phyloP scores from a whole-genome alignment of 139 green algal species.

The Raphidocelis subcapitata region DNA sequence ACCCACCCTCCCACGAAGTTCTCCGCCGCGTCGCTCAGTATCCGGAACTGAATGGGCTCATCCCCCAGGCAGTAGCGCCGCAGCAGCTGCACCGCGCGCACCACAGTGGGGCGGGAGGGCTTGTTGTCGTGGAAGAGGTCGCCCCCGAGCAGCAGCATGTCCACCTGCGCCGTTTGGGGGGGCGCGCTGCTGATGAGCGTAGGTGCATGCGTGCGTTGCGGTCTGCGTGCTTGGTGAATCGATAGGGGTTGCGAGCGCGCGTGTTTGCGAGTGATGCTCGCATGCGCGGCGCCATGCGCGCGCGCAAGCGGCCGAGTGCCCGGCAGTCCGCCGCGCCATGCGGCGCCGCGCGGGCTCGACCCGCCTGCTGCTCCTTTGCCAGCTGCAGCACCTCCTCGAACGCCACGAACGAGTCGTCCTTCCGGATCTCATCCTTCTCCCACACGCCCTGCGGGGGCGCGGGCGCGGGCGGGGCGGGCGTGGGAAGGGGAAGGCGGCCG shows the following conservation, averaged over 20 bases:
- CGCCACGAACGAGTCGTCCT: conserved; percentile 89
- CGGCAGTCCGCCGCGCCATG: too few species aligned
- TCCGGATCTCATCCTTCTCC: conserved; percentile 91
- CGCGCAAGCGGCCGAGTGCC: too few species aligned
- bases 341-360: background rate
- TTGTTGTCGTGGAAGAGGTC: conserved; percentile 99
- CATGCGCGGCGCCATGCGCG: too few species aligned
- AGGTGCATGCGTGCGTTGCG: conserved; percentile 2
- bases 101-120: conserved; percentile 74
- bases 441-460: conserved; percentile 76
- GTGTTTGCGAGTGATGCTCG: too few species aligned
- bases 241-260: too few species aligned
- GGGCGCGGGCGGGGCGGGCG: too few species aligned
- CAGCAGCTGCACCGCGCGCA: conserved; percentile 80
- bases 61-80: conserved; percentile 80
- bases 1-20: conserved; percentile 84
- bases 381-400: conserved; percentile 91
- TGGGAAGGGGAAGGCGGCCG: background rate
- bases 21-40: conserved; percentile 76
- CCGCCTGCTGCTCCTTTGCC: conserved; percentile 33
- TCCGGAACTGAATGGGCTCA: conserved; percentile 65
- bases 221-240: too few species aligned
- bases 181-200: too few species aligned
- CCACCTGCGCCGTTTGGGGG: too few species aligned
- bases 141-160: conserved; percentile 92